Conservation (phyloP, 2,329 filamentous ascomycete genomes). For the Pleurostoma richardsiae region DNA sequence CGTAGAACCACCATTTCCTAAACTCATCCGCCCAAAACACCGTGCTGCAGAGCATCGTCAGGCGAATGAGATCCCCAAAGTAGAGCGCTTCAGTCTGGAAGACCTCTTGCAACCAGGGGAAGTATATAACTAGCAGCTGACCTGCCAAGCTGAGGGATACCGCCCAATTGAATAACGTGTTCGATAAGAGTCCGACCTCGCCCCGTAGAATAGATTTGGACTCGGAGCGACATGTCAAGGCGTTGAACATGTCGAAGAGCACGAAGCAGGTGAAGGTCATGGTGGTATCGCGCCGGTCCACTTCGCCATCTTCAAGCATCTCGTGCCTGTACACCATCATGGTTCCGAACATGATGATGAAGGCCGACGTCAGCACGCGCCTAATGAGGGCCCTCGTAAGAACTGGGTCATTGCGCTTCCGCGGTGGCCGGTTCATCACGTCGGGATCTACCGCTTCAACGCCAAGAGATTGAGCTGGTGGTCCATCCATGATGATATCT, state of each 20-base stretch:
- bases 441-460: slow-evolving; percentile 92
- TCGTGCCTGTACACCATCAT: slow-evolving; percentile 87
- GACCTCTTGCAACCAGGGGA: slow-evolving; percentile 86
- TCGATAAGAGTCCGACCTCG: slow-evolving; percentile 77
- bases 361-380: slow-evolving; percentile 80
- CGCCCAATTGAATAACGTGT: slow-evolving; percentile 95
- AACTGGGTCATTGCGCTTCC: slow-evolving; percentile 81
- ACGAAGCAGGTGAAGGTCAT: slow-evolving; percentile 99
- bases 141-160: slow-evolving; percentile 80
- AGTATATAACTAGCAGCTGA: slow-evolving; percentile 88
- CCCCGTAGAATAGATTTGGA: slow-evolving; percentile 83
- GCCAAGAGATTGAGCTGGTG: slow-evolving; percentile 91
- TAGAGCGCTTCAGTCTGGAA: slow-evolving; percentile 91
- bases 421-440: slow-evolving; percentile 87
- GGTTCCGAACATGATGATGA: slow-evolving; percentile 89
- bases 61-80: slow-evolving; percentile 65
- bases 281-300: slow-evolving; percentile 91
- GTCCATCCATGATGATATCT: slow-evolving; percentile 99
- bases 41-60: slow-evolving; percentile 73
- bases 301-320: slow-evolving; percentile 76
- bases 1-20: slow-evolving; percentile 71
- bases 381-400: slow-evolving; percentile 79
- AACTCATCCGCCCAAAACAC: slow-evolving; percentile 95
- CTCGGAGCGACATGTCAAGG: slow-evolving; percentile 86
- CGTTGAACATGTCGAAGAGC: slow-evolving; percentile 99